These are phyloP conservation scores for Akanthomyces dipterigenus DNA, from an alignment of 2,329 filamentous ascomycete genomes.

Conservation along the genomic window DNA sequence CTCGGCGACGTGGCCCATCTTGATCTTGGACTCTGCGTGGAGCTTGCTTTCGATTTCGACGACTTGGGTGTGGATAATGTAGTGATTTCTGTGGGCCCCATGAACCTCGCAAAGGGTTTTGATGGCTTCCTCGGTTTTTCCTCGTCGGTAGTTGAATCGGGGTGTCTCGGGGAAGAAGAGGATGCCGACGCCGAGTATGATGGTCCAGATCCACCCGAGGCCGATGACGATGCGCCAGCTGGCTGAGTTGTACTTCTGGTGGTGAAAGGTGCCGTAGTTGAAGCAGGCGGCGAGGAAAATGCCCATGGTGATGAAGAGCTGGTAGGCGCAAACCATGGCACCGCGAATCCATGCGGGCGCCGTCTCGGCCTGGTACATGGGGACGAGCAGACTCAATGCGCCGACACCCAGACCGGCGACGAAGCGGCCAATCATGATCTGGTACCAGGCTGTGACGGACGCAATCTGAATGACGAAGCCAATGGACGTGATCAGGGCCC, in stretches of 20 bases:
- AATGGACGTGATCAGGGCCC: constrained; percentile 53
- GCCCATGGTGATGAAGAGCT: constrained; percentile 66
- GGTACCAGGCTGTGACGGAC: constrained; percentile 49
- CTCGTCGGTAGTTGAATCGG: constrained; percentile 43
- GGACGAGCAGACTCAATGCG: constrained; percentile 55
- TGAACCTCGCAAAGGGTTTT: constrained; percentile 43
- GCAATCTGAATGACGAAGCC: constrained; percentile 64
- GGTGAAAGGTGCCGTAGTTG: constrained; percentile 54
- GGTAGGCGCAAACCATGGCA: constrained; percentile 59
- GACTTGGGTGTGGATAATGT: constrained; percentile 40
- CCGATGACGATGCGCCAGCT: constrained; percentile 57
- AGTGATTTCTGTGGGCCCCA: constrained; percentile 36
- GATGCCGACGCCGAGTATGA: constrained; percentile 42
- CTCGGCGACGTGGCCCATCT: constrained; percentile 35
- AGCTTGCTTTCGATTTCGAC: constrained; percentile 49
- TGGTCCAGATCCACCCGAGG: constrained; percentile 44
- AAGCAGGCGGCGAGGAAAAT: constrained; percentile 54
- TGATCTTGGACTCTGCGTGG: constrained; percentile 36
- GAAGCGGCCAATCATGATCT: constrained; percentile 58
- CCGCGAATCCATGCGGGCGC: constrained; percentile 61
- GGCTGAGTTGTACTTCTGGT: constrained; percentile 37
- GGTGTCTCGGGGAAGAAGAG: constrained; percentile 46
- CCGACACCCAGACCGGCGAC: constrained; percentile 63
- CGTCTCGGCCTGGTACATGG: constrained; percentile 70
- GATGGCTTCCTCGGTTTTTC: constrained; percentile 39